A percentile compares a stretch with the other conserved stretches of the same genome.
Conservation (phyloP, 1,284 basidiomycete genomes). For the Bondarzewia mesenterica region DNA sequence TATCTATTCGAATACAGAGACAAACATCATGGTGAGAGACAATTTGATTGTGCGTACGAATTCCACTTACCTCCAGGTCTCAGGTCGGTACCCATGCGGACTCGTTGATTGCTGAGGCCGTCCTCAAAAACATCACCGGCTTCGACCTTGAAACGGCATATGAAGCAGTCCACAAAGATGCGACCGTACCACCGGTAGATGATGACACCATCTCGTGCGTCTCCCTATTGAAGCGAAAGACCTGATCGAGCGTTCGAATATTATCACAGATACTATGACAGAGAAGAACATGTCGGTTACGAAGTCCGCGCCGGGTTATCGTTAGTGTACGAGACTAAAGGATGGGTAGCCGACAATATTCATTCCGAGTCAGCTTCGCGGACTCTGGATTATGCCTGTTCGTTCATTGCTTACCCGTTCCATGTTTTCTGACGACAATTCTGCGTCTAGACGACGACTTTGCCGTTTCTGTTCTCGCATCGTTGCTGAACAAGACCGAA, state of each 20-base stretch:
- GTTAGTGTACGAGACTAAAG: constrained; percentile 55
- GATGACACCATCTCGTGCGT: constrained; percentile 50
- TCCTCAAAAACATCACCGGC: constrained; percentile 52
- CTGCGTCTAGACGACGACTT: constrained; percentile 68
- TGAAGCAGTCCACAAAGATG: constrained; percentile 73
- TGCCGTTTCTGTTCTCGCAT: constrained; percentile 58
- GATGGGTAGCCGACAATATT: constrained; percentile 75
- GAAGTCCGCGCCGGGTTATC: constrained; percentile 77
- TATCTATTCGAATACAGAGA: constrained; percentile 33
- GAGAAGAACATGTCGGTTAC: constrained; percentile 75
- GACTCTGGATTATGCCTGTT: constrained; percentile 75
- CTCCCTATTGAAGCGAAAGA: no score
- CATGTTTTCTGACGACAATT: background rate
- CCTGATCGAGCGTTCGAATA: background rate
- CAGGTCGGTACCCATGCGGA: constrained; percentile 77
- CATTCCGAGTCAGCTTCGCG: constrained; percentile 75
- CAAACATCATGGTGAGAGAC: constrained; percentile 58
- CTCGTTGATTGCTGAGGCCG: constrained; percentile 73
- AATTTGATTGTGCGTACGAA: background rate
- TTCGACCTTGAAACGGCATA: constrained; percentile 65
- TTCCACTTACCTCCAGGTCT: background rate
- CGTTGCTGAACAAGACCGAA: constrained; percentile 37
- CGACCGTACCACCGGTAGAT: constrained; percentile 54
- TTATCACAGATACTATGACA: constrained; percentile 52
- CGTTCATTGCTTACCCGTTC: constrained; percentile 13